Evolutionary conservation across 805 yeast genomes (phyloP).

Genomic region (Ogataea paraovalis): DNA sequence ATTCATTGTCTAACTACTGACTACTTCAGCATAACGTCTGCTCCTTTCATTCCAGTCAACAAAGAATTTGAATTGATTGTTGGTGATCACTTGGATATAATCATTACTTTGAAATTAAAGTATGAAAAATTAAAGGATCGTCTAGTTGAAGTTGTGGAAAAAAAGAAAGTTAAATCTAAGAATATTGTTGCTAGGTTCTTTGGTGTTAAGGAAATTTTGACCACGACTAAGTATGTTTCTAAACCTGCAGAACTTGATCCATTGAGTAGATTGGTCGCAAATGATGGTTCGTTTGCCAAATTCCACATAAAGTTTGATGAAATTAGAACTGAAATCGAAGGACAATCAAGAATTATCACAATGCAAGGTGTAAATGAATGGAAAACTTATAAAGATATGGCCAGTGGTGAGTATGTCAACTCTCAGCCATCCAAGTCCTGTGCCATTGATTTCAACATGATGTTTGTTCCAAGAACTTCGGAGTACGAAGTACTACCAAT

Average conservation of each 20-base stretch:
- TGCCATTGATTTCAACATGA: slow-evolving; percentile 61
- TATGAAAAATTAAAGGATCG: slow-evolving; percentile 49
- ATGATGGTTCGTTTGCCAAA: slow-evolving; percentile 87
- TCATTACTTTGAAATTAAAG: slow-evolving; percentile 67
- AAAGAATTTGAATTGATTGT: slow-evolving; percentile 81
- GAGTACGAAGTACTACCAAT: slow-evolving; percentile 63
- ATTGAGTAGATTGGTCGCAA: slow-evolving; percentile 65
- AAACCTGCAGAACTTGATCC: slow-evolving; percentile 47
- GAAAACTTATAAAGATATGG: slow-evolving; percentile 44
- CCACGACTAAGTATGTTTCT: slow-evolving; percentile 49
- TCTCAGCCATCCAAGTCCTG: slow-evolving; percentile 58
- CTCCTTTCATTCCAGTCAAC: slow-evolving; percentile 36
- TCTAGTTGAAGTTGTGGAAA: slow-evolving; percentile 58
- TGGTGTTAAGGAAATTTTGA: slow-evolving; percentile 39
- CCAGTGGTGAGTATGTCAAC: slow-evolving; percentile 29
- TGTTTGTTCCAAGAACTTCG: slow-evolving; percentile 63
- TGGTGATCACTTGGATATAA: slow-evolving; percentile 55
- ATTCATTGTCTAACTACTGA: slow-evolving; percentile 68
- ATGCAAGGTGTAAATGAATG: slow-evolving; percentile 79
- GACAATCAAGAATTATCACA: slow-evolving; percentile 46
- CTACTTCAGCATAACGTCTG: slow-evolving; percentile 32
- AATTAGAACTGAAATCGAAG: slow-evolving; percentile 52
- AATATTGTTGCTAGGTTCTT: slow-evolving; percentile 28
- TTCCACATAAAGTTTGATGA: slow-evolving; percentile 62
- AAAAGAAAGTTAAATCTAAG: slow-evolving; percentile 33